phyloP scores from a whole-genome alignment of 768 basidiomycete species.

The Asterophora lycoperdoides region DNA sequence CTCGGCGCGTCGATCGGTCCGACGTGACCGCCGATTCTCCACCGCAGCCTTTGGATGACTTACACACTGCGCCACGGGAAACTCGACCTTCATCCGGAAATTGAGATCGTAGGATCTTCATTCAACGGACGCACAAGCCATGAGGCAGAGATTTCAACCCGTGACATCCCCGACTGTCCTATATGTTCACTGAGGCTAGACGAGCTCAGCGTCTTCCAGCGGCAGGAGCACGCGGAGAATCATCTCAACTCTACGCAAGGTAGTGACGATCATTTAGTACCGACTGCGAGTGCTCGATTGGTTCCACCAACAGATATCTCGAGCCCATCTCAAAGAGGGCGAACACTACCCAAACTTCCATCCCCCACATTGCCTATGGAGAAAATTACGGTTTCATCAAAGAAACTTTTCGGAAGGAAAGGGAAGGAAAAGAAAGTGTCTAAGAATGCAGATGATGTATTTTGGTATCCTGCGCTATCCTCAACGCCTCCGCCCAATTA shows the following conservation, averaged over 20 bases:
- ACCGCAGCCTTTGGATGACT: not conserved
- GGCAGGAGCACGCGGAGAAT: slow-evolving; percentile 51
- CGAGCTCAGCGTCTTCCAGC: slow-evolving; percentile 30
- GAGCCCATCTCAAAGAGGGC: not conserved
- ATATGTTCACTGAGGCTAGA: slow-evolving; percentile 46
- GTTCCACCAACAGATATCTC: no score
- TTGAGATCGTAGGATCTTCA: slow-evolving; percentile 1
- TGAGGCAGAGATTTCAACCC: not conserved
- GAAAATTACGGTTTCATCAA: not conserved
- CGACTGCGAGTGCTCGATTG: no score
- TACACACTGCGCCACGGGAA: not conserved
- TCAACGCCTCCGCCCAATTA: slow-evolving; percentile 47
- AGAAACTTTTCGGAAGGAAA: not conserved
- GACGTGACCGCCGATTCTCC: no score
- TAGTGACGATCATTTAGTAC: not conserved
- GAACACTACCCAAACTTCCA: not conserved
- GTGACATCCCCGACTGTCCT: slow-evolving; percentile 36
- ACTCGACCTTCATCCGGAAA: slow-evolving; percentile 6
- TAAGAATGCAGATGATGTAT: slow-evolving; percentile 41
- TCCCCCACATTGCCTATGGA: not conserved
- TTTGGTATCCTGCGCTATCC: slow-evolving; percentile 57
- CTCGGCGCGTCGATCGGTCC: no score
- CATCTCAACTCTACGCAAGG: slow-evolving; percentile 34
- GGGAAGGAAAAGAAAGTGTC: slow-evolving; percentile 11
- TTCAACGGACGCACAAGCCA: not conserved